Conservation (phyloP, 495 filamentous ascomycete genomes). For the Aspergillus diversus region DNA sequence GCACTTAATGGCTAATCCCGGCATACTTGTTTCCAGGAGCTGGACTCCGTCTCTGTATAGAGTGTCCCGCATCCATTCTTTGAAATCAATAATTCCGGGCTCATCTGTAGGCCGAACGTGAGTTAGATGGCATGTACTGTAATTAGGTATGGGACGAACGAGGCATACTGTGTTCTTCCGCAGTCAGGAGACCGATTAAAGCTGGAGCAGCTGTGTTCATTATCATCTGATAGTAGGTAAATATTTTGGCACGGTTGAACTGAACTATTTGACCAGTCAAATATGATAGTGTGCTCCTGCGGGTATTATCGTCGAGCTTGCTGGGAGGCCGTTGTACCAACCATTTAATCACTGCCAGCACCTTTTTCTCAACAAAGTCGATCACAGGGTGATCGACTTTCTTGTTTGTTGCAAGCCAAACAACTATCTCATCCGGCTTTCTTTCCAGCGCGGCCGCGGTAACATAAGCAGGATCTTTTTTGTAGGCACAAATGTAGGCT, state of each 20-base stretch:
- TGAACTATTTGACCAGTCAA: background rate
- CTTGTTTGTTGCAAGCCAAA: conserved; percentile 13
- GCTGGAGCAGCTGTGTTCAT: background rate
- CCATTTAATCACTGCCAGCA: background rate
- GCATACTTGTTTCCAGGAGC: background rate
- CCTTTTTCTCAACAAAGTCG: background rate
- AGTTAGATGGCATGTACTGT: background rate
- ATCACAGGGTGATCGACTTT: background rate
- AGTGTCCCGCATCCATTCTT: conserved; percentile 1
- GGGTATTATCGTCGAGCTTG: background rate
- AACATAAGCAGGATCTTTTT: conserved; percentile 2
- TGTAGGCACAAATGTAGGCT: conserved; percentile 15
- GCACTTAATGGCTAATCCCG: background rate
- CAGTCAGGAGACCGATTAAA: background rate
- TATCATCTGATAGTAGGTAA: background rate
- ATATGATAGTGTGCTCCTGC: background rate
- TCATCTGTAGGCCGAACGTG: background rate
- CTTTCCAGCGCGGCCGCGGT: conserved; percentile 3
- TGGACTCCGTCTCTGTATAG: conserved; percentile 1
- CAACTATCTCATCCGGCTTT: background rate
- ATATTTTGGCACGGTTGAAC: conserved; percentile 2
- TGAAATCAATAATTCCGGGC: background rate
- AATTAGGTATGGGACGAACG: background rate
- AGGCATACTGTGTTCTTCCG: background rate
- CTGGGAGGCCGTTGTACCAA: background rate